A percentile compares a stretch with the other conserved stretches of the same genome.
phyloP scores from a whole-genome alignment of 345 rosid genomes.

The Salix exigua region DNA sequence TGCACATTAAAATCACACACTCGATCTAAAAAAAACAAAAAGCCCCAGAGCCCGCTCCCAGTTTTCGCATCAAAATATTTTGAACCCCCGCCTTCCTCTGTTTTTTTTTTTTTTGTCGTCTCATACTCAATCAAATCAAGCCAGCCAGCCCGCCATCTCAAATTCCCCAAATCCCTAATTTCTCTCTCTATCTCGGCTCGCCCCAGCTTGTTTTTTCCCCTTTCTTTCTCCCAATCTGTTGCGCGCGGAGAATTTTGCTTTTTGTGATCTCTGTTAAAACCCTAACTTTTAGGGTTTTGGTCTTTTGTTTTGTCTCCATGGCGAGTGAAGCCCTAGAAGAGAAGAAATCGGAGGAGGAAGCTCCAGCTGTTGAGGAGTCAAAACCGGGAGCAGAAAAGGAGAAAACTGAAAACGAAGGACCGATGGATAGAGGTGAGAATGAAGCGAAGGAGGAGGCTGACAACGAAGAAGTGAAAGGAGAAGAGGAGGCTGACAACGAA shows the following conservation, averaged over 20 bases:
- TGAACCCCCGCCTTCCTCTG: constrained; percentile 22
- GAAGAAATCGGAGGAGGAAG: constrained; percentile 39
- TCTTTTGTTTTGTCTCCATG: constrained; percentile 30
- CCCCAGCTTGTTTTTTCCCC: no score
- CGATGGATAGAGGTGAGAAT: neutral
- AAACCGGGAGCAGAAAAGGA: constrained; percentile 21
- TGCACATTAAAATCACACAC: no score
- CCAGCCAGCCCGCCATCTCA: constrained; percentile 13
- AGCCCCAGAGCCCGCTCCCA: constrained; percentile 13
- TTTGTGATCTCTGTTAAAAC: neutral
- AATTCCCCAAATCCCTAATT: neutral
- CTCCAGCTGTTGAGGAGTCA: constrained; percentile 25
- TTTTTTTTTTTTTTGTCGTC: neutral
- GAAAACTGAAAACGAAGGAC: neutral
- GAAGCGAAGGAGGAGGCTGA: neutral
- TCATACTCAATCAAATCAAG: neutral
- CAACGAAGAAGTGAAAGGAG: constrained; percentile 14
- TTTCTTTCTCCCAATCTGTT: neutral
- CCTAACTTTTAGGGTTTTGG: constrained; percentile 24
- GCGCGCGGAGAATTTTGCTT: neutral
- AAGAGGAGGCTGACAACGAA: constrained; percentile 2
- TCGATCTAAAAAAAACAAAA: neutral
- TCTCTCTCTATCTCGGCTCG: neutral
- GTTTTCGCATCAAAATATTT: constrained; percentile 23
- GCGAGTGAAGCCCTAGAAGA: constrained; percentile 66